Percentiles rank a stretch among this genome's conserved stretches.
These are phyloP conservation scores for Ceratobasidium sp. DNA, from an alignment of 1,284 basidiomycete genomes.

Conservation along the genomic window DNA sequence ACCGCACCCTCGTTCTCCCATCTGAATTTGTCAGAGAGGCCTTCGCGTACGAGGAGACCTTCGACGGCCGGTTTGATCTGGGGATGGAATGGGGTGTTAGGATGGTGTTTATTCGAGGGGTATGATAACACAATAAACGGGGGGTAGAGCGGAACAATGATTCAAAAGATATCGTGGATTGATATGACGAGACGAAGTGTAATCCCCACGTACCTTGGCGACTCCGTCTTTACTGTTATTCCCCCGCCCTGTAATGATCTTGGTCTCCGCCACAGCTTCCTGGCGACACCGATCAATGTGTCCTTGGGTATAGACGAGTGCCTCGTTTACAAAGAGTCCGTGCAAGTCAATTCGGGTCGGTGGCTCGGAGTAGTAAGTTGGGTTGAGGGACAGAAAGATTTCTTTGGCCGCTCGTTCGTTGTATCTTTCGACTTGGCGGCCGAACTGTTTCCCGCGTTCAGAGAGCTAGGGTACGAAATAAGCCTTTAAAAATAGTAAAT, in stretches of 20 bases:
- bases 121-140: too few species aligned
- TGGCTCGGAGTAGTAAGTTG: conserved; percentile 17
- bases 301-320: conserved; percentile 32
- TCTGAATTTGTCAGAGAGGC: conserved; percentile 5
- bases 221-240: conserved; percentile 42
- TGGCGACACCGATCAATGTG: conserved; percentile 34
- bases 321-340: conserved; percentile 42
- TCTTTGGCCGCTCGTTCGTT: conserved; percentile 41
- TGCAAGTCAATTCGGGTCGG: conserved; percentile 26
- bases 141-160: too few species aligned
- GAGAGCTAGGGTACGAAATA: conserved; percentile 15
- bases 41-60: conserved; percentile 35
- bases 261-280: conserved; percentile 20
- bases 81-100: neutral
- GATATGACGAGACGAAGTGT: neutral
- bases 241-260: conserved; percentile 36
- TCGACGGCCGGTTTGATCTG: conserved; percentile 44
- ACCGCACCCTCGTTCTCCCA: conserved; percentile 36
- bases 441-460: conserved; percentile 39
- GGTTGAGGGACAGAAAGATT: conserved; percentile 32
- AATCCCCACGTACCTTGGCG: conserved; percentile 27
- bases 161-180: too few species aligned
- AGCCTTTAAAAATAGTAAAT: neutral
- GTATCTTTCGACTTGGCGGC: conserved; percentile 35
- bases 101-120: neutral